Evolutionary conservation across 768 basidiomycete genomes (phyloP).

Genomic region (Podaxis pistillaris): DNA sequence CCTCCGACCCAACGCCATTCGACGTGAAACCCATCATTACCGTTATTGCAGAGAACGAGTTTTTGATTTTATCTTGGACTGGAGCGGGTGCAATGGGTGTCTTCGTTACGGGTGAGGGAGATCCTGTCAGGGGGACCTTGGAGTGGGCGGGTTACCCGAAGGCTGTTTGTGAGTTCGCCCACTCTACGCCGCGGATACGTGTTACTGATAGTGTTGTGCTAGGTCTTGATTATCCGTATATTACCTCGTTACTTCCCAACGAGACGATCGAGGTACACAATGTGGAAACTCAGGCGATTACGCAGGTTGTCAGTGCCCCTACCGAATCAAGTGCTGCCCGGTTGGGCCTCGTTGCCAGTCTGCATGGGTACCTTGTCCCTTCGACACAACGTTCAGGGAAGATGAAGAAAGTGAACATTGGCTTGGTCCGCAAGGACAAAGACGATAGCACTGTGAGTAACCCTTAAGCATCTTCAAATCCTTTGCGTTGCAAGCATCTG

Average conservation of each 20-base stretch:
- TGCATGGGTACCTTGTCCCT: constrained; percentile 48
- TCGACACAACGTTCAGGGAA: constrained; percentile 48
- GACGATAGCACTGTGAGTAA: background rate
- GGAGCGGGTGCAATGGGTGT: constrained; percentile 80
- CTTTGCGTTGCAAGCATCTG: background rate
- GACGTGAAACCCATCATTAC: constrained; percentile 69
- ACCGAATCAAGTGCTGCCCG: constrained; percentile 12
- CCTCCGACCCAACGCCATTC: constrained; percentile 35
- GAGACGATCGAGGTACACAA: constrained; percentile 80
- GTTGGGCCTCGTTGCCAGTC: constrained; percentile 35
- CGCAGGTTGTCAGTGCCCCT: constrained; percentile 65
- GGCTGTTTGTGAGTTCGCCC: constrained; percentile 59
- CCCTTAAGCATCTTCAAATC: no score
- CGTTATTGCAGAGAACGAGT: constrained; percentile 75
- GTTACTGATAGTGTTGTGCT: constrained; percentile 2
- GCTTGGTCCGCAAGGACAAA: constrained; percentile 17
- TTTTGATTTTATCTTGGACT: constrained; percentile 83
- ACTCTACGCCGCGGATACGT: background rate
- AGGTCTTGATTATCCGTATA: constrained; percentile 83
- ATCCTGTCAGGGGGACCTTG: constrained; percentile 87
- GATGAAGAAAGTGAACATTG: constrained; percentile 41
- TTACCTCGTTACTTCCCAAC: constrained; percentile 77
- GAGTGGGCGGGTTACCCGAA: constrained; percentile 82
- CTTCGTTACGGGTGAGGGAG: constrained; percentile 81
- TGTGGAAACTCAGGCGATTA: constrained; percentile 67